Percentiles rank a stretch among this genome's conserved stretches.
Evolutionary conservation across 2,329 filamentous ascomycete species (phyloP).

Genomic region (Colletotrichum cuscutae): DNA sequence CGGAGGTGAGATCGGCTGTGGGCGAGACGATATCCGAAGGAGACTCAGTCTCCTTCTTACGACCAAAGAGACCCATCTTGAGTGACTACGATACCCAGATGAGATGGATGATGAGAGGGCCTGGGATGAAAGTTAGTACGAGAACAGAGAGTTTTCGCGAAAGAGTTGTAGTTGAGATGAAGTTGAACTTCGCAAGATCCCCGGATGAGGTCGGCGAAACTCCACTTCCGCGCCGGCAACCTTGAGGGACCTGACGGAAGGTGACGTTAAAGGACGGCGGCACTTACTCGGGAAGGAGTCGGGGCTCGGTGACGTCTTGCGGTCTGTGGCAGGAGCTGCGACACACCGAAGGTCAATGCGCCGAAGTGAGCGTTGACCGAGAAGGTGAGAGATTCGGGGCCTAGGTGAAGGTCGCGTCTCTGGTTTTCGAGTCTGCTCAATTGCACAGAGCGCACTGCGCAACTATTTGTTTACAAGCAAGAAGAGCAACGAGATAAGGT

Average conservation of each 20-base stretch:
- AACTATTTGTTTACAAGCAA: not conserved
- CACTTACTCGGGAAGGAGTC: not conserved
- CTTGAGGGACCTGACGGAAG: not conserved
- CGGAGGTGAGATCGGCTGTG: not conserved
- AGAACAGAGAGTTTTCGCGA: not conserved
- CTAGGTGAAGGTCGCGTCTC: not conserved
- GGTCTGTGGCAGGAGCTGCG: not conserved
- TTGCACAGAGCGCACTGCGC: not conserved
- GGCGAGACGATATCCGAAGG: slow-evolving; percentile 4
- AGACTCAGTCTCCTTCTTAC: slow-evolving; percentile 17
- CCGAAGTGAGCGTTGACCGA: not conserved
- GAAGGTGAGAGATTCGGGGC: not conserved
- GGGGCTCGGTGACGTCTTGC: not conserved
- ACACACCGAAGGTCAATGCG: slow-evolving; percentile 6
- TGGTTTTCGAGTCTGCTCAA: not conserved
- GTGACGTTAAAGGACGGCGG: not conserved
- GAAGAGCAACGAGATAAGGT: not conserved
- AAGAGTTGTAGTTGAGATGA: not conserved
- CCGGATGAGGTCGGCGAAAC: not conserved
- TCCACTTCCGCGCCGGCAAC: not conserved
- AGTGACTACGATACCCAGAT: not conserved
- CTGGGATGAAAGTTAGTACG: not conserved
- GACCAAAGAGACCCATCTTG: slow-evolving; percentile 14
- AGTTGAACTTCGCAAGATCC: not conserved
- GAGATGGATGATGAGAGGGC: not conserved